A percentile compares a stretch with the other conserved stretches of the same genome.
These are phyloP conservation scores for Termitomyces sp. DNA, from an alignment of 768 basidiomycete genomes.

Conservation along the genomic window DNA sequence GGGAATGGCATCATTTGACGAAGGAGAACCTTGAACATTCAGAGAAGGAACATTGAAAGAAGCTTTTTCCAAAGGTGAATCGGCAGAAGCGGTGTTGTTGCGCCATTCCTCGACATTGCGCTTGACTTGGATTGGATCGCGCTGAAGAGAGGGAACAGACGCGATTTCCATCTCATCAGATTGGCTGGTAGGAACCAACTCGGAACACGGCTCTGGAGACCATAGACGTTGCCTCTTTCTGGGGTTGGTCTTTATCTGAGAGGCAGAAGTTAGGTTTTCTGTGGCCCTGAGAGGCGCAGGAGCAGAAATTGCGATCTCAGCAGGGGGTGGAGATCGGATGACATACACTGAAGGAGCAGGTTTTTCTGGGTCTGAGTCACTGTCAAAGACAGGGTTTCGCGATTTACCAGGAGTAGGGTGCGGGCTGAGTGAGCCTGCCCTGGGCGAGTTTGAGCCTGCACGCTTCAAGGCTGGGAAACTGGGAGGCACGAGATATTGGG, in stretches of 20 bases:
- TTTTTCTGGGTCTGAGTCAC: slow-evolving; percentile 31
- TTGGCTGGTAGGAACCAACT: slow-evolving; percentile 60
- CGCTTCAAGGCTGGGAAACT: slow-evolving; percentile 1
- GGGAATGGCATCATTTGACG: slow-evolving; percentile 19
- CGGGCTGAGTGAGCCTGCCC: slow-evolving; percentile 7
- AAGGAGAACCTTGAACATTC: slow-evolving; percentile 16
- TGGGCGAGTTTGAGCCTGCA: slow-evolving; percentile 4
- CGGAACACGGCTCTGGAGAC: slow-evolving; percentile 23
- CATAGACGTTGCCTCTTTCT: slow-evolving; percentile 39
- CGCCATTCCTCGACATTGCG: slow-evolving; percentile 44
- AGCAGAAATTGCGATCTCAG: slow-evolving; percentile 6
- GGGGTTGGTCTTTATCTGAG: slow-evolving; percentile 14
- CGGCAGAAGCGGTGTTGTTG: slow-evolving; percentile 23
- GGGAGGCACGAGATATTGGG: slow-evolving; percentile 9
- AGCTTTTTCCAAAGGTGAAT: slow-evolving; percentile 10
- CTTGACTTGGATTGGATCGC: slow-evolving; percentile 26
- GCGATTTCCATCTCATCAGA: slow-evolving; percentile 62
- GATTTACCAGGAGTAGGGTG: slow-evolving; percentile 18
- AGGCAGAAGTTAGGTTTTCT: slow-evolving; percentile 20
- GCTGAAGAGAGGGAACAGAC: slow-evolving; percentile 22
- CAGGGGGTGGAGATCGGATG: slow-evolving; percentile 23
- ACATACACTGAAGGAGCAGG: slow-evolving; percentile 27
- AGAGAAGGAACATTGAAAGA: slow-evolving; percentile 12
- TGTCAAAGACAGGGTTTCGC: slow-evolving; percentile 34
- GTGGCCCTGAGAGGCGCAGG: slow-evolving; percentile 19